Evolutionary conservation across 306 rosid species (phyloP), one percentile per base, ranked within the genome.

Genomic region (Cicer cuneatum): DNA sequence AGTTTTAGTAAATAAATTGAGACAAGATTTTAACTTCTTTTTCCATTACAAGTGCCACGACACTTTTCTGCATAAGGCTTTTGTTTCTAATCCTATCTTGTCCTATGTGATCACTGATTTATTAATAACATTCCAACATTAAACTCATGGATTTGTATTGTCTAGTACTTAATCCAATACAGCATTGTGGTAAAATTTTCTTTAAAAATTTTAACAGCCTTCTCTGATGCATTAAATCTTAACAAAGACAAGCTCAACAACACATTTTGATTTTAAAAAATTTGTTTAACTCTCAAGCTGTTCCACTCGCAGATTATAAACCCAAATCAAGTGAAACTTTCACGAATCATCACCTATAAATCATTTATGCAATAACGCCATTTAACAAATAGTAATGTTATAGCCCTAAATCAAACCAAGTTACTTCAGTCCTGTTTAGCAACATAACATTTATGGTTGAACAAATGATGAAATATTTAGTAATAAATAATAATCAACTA

Each of bases 401-500:
- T 64, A 29, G 6, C 40, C 56, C 16, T 43, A 63, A 64, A 63
- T 35, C 18, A 39, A 56, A 29, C 65, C 53, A 66, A 66, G 38
- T 39, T 24, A 48, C 15, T 39, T 48, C 15, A 38, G 33, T 39
- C 7, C 21, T 10, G 37, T 10, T 24, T 24, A 24, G 35, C 48
- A 38, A 46, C 11, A 39, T 66, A 33, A 73, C 42, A 15, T 8
- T 52, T 2, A 21, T 21, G 2, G 29, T 21, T 21, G 13, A 54
- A 73, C 24, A 46, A 80, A 19, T n/a, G 7, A 65, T 64, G 7
- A 59, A 57, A 64, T 62, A 21, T 62, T 8, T 67, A 41, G 43
- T 41, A 16, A 6, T 7, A 72, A 43, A 0, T n/a, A 80, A 73
- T 19, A 80, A 66, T 66, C 48, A 63, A 67, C 42, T 46, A 74